phyloP scores from a whole-genome alignment of 2,329 filamentous ascomycete species.

The Botryotinia narcissicola region DNA sequence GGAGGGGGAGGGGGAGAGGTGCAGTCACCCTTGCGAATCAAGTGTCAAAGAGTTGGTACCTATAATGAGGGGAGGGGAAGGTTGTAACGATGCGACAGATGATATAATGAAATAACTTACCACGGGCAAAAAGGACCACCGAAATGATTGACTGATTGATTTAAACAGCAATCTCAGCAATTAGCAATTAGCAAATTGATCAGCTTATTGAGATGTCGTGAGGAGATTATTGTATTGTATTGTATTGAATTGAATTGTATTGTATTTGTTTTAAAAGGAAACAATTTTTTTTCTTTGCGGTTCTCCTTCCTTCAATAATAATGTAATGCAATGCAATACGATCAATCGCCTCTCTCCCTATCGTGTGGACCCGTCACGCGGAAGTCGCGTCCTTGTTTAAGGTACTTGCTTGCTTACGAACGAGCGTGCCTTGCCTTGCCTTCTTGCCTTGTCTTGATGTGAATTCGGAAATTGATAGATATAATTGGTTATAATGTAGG shows the following conservation, averaged over 20 bases:
- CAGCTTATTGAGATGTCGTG: background rate
- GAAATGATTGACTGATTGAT: background rate
- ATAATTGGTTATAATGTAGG: background rate
- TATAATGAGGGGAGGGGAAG: constrained; percentile 7
- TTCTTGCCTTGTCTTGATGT: background rate
- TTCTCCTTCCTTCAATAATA: constrained; percentile 8
- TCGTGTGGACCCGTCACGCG: constrained; percentile 16
- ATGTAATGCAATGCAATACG: background rate
- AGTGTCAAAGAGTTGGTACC: constrained; percentile 24
- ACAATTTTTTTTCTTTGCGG: constrained; percentile 1
- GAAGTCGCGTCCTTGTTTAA: constrained; percentile 19
- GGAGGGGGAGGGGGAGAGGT: constrained; percentile 21
- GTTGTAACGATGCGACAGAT: constrained; percentile 5
- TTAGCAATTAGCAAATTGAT: background rate
- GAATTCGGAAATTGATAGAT: background rate
- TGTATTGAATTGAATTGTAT: background rate
- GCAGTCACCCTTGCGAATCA: constrained; percentile 26
- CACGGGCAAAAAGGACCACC: background rate
- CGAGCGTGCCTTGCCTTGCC: background rate
- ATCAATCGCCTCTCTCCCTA: background rate
- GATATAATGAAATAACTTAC: constrained; percentile 7
- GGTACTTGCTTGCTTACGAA: background rate
- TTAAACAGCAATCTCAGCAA: background rate
- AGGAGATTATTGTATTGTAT: background rate
- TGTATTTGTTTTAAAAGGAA: background rate